Evolutionary conservation across 345 rosid genomes (phyloP), one percentile per base, ranked within the genome.

Genomic region (Arabidopsis arenosa): DNA sequence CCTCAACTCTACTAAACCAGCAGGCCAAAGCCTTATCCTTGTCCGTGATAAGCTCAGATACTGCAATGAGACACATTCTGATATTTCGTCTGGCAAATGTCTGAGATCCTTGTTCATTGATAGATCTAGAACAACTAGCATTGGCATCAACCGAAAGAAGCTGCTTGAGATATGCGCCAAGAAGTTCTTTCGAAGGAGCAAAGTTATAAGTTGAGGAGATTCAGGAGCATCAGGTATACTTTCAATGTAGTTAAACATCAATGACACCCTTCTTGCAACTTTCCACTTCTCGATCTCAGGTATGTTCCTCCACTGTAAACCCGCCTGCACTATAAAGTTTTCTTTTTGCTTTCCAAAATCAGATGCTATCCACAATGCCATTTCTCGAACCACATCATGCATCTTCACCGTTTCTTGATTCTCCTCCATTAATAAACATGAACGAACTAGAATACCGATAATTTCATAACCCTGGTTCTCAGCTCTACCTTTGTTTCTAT

Each of bases 291-390:
- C 39, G 35, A 63, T 18, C 12, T 17, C 5, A 32, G 77, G 84
- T 33, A 68, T 14, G 30, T 47, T 3, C 0, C 5, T 9, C 15
- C n/a, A 13, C 9, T 14, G n/a, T 2, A 7, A 13, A 35, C 70
- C 43, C 0, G 41, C 56, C 6, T 15, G 39, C 6, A 15, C 30
- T 0, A 45, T 30, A 7, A 47, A 45, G 33, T 12, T 26, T 10
- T 47, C 40, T 17, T 45, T 47, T 33, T 30, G 56, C 55, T 66
- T 32, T 30, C 44, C 43, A 0, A 30, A 15, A 28, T 66, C 57
- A 48, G 56, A 66, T 45, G 70, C 70, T 30, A 80, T 80, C 80
- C 82, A 73, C 51, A 82, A 51, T 0, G 85, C 85, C 52, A 82
- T 70, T 58, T 84, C 87, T 15, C 84, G 61, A 0, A 82, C 79